Evolutionary conservation across 2,329 filamentous ascomycete species (phyloP).

Genomic region (Phyllosticta citrichinensis): DNA sequence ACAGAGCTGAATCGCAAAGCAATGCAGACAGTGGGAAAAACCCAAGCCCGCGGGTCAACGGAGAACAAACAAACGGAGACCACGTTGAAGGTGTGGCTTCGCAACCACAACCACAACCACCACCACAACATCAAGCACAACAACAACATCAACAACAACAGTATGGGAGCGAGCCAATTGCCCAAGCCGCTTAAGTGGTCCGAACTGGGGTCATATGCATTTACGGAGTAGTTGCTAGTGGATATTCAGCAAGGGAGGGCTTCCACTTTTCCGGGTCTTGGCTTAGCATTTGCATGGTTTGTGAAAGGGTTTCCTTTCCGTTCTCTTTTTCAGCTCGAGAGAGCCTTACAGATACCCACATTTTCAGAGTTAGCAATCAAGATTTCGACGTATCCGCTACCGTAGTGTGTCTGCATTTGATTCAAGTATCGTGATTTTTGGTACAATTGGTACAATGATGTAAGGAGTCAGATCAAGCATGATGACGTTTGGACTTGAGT

Average conservation of each 20-base stretch:
- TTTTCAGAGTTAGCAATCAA: background rate
- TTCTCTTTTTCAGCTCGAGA: background rate
- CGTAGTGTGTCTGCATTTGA: too few relatives aligned
- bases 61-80: too few relatives aligned
- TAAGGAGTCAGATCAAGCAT: background rate
- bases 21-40: background rate
- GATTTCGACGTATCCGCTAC: background rate
- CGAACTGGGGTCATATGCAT: background rate
- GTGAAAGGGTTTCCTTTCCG: background rate
- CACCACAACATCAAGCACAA: too few relatives aligned
- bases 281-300: background rate
- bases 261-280: background rate
- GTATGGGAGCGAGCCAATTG: too few relatives aligned
- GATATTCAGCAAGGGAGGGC: background rate
- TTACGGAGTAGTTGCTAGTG: background rate
- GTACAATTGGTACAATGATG: background rate
- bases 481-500: background rate
- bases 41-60: too few relatives aligned
- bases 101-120: too few relatives aligned
- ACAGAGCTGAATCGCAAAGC: background rate
- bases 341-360: background rate
- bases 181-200: too few relatives aligned
- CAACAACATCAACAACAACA: too few relatives aligned
- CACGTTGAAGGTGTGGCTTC: too few relatives aligned
- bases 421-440: background rate